Percentiles rank a stretch among this genome's conserved stretches.
Evolutionary conservation across 2,329 filamentous ascomycete species (phyloP).

Genomic region (Fusarium marasasianum): DNA sequence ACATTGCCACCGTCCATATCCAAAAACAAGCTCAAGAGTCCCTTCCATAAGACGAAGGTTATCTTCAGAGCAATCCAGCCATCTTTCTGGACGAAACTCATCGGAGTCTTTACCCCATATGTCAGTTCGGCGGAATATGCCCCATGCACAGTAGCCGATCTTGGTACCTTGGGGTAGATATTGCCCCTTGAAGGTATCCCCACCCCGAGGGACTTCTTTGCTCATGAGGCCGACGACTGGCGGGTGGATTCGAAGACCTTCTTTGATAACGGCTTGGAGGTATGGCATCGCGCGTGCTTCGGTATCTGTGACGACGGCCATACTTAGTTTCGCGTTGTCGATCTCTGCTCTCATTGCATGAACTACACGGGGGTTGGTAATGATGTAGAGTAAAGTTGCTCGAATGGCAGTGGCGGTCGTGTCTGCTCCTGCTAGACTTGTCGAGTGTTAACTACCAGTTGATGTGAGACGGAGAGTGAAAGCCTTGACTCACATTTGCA

Average conservation of each 20-base stretch:
- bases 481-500: background rate
- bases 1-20: background rate
- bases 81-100: background rate
- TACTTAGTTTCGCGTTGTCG: accelerated
- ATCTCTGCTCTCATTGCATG: background rate
- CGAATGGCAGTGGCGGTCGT: background rate
- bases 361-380: background rate
- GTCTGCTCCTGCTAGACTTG: background rate
- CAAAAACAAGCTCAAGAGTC: background rate
- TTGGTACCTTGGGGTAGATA: background rate
- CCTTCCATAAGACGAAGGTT: background rate
- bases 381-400: background rate
- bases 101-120: background rate
- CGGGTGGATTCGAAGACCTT: background rate
- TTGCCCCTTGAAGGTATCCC: background rate
- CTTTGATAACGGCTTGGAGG: background rate
- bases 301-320: accelerated
- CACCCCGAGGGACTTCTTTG: background rate
- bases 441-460: background rate
- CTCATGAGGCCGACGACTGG: background rate
- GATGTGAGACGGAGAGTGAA: no score
- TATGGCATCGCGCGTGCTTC: background rate
- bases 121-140: background rate
- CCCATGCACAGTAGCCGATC: background rate
- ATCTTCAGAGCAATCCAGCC: background rate